Evolutionary conservation across 371 early-diverging fungal species (phyloP), one percentile per base, ranked within the genome.

Genomic region (Apophysomyces trapeziformis): DNA sequence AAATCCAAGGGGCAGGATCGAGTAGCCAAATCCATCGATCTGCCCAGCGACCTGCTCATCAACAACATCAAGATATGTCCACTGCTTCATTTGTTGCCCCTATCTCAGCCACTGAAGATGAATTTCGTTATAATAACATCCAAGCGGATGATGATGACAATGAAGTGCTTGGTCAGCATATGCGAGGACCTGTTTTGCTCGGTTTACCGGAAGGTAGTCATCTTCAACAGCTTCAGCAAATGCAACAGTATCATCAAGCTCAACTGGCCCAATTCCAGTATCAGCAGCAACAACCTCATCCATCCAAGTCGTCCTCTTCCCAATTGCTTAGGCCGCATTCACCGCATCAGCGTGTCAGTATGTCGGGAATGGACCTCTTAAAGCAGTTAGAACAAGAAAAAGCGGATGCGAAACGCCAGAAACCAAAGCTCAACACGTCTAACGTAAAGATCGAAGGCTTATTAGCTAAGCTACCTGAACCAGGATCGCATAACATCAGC

Each of bases 291-390:
- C 69, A 65, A 36, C 60, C 54, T 37, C 66, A 72, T 18, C 36
- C 61, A 36, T 47, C 50, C 60, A 43, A 37, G 46, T 38, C 43
- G 26, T 66, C 60, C 37, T 16, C 60, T 26, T 41, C 36, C 38
- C 57, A 16, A 21, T n/a, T 38, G 39, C 43, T 50, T 50, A 50
- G 57, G 54, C 61, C 66, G 66, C 66, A 39, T 36, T 59, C 16
- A 21, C 44, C 50, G 36, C 64, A 61, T 0, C 73, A 78, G 3
- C 69, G 72, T 38, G 62, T 68, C 11, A 72, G 77, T 50, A 75
- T 80, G 75, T 78, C 79, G 8, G 83, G 80, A 57, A 82, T 82
- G 78, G 83, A 82, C 47, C 64, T 82, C 32, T 46, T 82, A 18
- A 71, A 71, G 21, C 80, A 82, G 64, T 64, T 76, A 26, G 83